Evolutionary conservation across 73 alveolate genomes (phyloP), one percentile per base, ranked within the genome.

Genomic region (Blepharisma stoltei): DNA sequence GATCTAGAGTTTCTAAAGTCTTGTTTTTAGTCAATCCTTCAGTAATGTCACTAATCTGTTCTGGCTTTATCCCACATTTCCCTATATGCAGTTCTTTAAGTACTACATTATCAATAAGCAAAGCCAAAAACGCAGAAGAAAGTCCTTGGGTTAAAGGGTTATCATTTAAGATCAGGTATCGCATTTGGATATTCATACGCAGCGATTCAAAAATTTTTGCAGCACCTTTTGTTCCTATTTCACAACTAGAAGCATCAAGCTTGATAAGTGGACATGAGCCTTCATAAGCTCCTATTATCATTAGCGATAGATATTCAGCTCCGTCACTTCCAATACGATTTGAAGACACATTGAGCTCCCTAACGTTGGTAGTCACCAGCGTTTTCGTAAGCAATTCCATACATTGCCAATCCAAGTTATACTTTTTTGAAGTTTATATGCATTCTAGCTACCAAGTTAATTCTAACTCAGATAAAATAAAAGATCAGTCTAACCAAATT

Each of bases 201-300:
- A 60, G 23, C 2, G 73, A 60, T 9, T 60, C 49, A 38, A 60
- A 60, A 14, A 60, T 60, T 60, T 25, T 60, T 0, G n/a, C 45
- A 8, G 73, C 37, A 60, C 73, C 73, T 60, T 60, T 60, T 60
- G 48, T 9, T 18, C 18, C 23, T 18, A 60, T 60, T 25, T 9
- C 37, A 60, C 23, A 14, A 38, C 5, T 2, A 14, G 73, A 60
- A 20, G 23, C 14, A 60, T 60, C 46, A 14, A 60, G 45, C 14
- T 18, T 18, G 14, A 25, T 25, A 8, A 60, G 18, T 2, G 73
- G 73, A 5, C 73, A 60, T 18, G 48, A n/a, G 14, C 18, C 45
- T 60, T 60, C 48, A 25, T 18, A 60, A 8, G 48, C 73, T 14
- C 45, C 45, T 14, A 18, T 3, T n/a, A 60, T 18, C 37, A 60